Conservation (phyloP, 805 yeast species). For the Saccharomycopsis amapae region DNA sequence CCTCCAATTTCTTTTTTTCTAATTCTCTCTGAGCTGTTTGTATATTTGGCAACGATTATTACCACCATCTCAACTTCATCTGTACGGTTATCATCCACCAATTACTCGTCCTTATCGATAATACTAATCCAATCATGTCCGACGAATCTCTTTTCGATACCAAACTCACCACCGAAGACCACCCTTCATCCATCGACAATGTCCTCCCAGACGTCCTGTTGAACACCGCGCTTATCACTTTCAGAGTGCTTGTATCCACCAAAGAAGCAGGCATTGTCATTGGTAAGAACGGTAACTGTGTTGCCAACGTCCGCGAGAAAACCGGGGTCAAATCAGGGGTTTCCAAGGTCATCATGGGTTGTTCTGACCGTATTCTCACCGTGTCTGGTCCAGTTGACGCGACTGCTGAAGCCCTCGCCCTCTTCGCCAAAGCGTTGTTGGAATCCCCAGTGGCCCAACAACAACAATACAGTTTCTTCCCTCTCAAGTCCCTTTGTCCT, state of each 20-base stretch:
- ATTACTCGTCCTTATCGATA: too few relatives aligned
- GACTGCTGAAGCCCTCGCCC: constrained; percentile 61
- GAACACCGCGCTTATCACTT: constrained; percentile 27
- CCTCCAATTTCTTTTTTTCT: neutral
- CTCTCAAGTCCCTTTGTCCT: constrained; percentile 50
- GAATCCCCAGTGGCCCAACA: constrained; percentile 28
- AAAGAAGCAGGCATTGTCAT: constrained; percentile 88
- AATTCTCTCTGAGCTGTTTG: neutral
- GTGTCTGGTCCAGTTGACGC: constrained; percentile 67
- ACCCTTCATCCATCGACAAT: neutral
- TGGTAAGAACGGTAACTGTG: constrained; percentile 76
- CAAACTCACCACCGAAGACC: constrained; percentile 1
- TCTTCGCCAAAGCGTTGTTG: constrained; percentile 59
- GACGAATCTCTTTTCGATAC: constrained; percentile 7
- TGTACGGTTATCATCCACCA: too few relatives aligned
- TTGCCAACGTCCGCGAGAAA: constrained; percentile 65
- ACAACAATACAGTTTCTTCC: constrained; percentile 45
- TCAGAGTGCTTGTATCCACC: constrained; percentile 62
- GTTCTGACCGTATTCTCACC: constrained; percentile 76
- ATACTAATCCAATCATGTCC: neutral
- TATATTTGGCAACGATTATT: too few relatives aligned
- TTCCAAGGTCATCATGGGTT: constrained; percentile 70
- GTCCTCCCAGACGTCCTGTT: constrained; percentile 17
- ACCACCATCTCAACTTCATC: too few relatives aligned
- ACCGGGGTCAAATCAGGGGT: constrained; percentile 83